Evolutionary conservation across 495 filamentous ascomycete species (phyloP), one percentile per base, ranked within the genome.

Genomic region (Hypomontagnella submonticulosa): DNA sequence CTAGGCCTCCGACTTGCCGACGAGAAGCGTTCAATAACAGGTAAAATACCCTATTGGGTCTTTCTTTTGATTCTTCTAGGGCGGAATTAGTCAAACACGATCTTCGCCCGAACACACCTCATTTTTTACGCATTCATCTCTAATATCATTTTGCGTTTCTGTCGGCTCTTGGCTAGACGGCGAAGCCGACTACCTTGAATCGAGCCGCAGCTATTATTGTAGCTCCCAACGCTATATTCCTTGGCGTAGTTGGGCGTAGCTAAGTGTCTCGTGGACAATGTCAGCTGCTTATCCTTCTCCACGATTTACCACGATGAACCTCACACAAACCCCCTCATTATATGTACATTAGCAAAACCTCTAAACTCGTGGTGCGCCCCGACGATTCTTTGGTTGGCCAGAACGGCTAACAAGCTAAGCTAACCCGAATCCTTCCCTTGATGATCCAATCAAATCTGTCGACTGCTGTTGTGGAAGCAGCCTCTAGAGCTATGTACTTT

Each of bases 1-100:
- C 38, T 33, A 30, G 58, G 47, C 41, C 58, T 34, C 65, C 65
- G 65, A 62, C 58, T 52, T 10, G 27, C 65, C 62, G 65, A 68
- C 32, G 47, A 20, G 47, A 48, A 41, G 55, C 10, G 18, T 30
- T 56, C 12, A 30, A 27, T 56, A 16, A 43, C 30, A 18, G 12
- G 18, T 43, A 8, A 5, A 16, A 5, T 41, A n/a, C 19, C 15
- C 10, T 50, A 33, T 50, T 16, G 10, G 34, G 13, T 58, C 40
- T 41, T 57, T 57, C 46, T 57, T 20, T 57, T 41, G 36, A 34
- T 51, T 51, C 16, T 5, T 38, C 38, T n/a, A 15, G 32, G 8
- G 27, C 38, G 23, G 23, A 6, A 27, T 27, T 27, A 6, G 23
- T 27, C 23, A 27, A 27, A 27, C 23, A 27, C 23, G 23, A 34